A percentile compares a stretch with the other conserved stretches of the same genome.
Evolutionary conservation across 2,329 filamentous ascomycete genomes (phyloP).

Genomic region (Penicillium sclerotigenum): DNA sequence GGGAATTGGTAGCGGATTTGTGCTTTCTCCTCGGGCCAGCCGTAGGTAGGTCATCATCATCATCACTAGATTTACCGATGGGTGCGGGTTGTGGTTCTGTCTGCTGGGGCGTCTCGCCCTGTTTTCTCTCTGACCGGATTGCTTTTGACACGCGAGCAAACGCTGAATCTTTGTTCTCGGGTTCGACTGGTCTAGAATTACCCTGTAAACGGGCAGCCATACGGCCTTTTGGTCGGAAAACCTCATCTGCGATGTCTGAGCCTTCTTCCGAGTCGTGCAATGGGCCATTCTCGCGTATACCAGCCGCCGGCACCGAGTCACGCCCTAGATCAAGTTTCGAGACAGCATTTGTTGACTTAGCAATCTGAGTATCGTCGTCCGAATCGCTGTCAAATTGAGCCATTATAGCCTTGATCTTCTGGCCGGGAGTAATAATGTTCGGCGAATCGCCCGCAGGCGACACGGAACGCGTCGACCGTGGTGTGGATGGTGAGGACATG

Average conservation of each 20-base stretch:
- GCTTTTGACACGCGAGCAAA: constrained; percentile 40
- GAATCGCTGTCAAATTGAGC: constrained; percentile 49
- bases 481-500: constrained; percentile 36
- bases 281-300: constrained; percentile 3
- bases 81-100: constrained; percentile 8
- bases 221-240: constrained; percentile 58
- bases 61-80: constrained; percentile 18
- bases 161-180: constrained; percentile 34
- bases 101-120: constrained; percentile 11
- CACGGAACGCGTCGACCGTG: constrained; percentile 34
- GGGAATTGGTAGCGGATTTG: constrained; percentile 26
- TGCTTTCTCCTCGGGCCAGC: constrained; percentile 30
- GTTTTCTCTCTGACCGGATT: constrained; percentile 18
- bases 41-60: constrained; percentile 33
- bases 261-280: constrained; percentile 25
- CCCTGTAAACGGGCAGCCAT: constrained; percentile 63
- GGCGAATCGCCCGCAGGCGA: constrained; percentile 30
- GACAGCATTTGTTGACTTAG: constrained; percentile 10
- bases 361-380: constrained; percentile 42
- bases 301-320: constrained; percentile 3
- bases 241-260: constrained; percentile 51
- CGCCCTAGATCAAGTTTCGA: constrained; percentile 18
- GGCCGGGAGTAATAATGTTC: constrained; percentile 43
- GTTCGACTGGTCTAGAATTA: not conserved
- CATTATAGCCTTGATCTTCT: constrained; percentile 51